Evolutionary conservation across 2,329 filamentous ascomycete genomes (phyloP), one percentile per base, ranked within the genome.

Genomic region (Fusarium abutilonis): DNA sequence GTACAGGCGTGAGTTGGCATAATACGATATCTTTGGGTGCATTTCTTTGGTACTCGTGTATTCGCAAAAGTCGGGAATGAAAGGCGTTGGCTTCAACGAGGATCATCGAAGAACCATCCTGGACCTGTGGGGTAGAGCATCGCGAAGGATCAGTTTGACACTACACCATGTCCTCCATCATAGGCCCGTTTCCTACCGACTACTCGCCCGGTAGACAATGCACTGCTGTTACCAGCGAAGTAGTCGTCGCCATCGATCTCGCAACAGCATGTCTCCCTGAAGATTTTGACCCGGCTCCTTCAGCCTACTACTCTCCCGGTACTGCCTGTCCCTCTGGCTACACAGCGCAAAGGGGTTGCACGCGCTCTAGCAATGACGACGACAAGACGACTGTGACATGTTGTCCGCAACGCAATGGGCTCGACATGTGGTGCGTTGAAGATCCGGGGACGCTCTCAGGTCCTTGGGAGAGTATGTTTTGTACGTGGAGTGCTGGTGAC

Each of bases 361-460:
- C 69, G 14, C 65, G 69, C 21, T 70, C 65, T 26, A 63, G 50
- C 3, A 68, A 68, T 11, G 66, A 68, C 13, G 55, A 51, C 35
- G 69, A 67, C 17, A 67, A 69, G 21, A 74, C 73, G 15, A 77
- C 75, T 2, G 64, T 77, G 13, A 77, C 74, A 3, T 77, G 75
- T 57, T 78, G 75, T 26, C 76, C 75, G 2, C 54, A 66, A 4
- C 61, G 64, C 49, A 51, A 55, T 8, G 65, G 56, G 13, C 44
- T 77, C 6, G 64, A 50, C 15, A 52, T 77, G 10, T 69, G 63
- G 3, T 77, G 75, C 46, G 70, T 75, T 9, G 52, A 54, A 13
- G 57, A 73, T 7, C 64, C 73, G 2, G 42, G 48, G 7, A 67
- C 64, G 2, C 54, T 75, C 2, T 9, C 14, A 3, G 50, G 44